Conservation (phyloP, 257 asterid genomes). For the Fraxinus americana region DNA sequence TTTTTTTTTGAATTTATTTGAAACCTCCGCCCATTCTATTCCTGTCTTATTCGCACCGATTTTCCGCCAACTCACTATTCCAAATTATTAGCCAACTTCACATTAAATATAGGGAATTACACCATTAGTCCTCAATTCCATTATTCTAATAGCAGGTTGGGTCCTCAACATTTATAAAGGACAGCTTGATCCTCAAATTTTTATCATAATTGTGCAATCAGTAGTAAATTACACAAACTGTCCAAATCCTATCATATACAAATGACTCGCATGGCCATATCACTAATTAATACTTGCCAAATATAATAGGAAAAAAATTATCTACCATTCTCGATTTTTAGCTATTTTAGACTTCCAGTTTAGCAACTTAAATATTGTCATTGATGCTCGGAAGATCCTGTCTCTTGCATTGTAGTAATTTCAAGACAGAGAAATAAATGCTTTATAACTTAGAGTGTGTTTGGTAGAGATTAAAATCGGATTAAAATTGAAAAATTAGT, state of each 20-base stretch:
- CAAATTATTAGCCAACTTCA: not conserved
- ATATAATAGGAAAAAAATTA: too few species aligned
- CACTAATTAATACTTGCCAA: too few species aligned
- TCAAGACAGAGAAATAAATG: not conserved
- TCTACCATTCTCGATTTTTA: too few species aligned
- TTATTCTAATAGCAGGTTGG: not conserved
- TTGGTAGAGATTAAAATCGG: too few species aligned
- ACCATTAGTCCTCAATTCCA: not conserved
- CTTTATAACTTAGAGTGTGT: not conserved
- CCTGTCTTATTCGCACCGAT: conserved; percentile 31
- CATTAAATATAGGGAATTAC: conserved; percentile 13
- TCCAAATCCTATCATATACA: too few species aligned
- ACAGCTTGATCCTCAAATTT: not conserved
- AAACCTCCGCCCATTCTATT: conserved; percentile 25
- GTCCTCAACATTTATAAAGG: not conserved
- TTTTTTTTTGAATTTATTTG: conserved; percentile 29
- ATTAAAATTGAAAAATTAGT: too few species aligned
- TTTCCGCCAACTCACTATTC: conserved; percentile 38
- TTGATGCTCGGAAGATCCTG: not conserved
- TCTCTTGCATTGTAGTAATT: not conserved
- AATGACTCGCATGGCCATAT: too few species aligned
- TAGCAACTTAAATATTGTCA: not conserved
- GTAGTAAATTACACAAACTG: not conserved
- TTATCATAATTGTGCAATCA: not conserved
- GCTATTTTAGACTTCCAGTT: not conserved